Conservation (phyloP, 2,329 filamentous ascomycete species). For the Aureobasidium sp. region DNA sequence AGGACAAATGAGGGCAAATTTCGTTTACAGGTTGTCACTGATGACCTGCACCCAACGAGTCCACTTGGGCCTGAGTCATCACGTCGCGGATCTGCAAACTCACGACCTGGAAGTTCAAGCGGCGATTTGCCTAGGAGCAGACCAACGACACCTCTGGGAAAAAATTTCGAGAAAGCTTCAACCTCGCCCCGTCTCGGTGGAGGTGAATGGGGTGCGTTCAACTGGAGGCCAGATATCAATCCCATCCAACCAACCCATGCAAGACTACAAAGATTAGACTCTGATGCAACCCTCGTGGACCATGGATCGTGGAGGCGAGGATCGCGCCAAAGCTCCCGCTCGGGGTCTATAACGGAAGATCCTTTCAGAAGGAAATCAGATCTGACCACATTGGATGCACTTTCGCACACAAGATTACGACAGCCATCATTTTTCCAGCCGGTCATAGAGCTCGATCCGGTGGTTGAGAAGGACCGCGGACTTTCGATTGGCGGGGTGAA, state of each 20-base stretch:
- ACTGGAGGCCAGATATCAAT: neutral
- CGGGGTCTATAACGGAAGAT: neutral
- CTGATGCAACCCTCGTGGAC: constrained; percentile 10
- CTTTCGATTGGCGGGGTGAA: constrained; percentile 10
- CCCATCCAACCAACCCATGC: neutral
- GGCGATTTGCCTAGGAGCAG: neutral
- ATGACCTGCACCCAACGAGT: neutral
- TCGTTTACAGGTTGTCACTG: neutral
- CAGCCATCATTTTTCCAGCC: constrained; percentile 3
- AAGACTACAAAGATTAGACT: neutral
- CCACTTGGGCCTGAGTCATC: neutral
- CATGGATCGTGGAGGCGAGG: constrained; percentile 5
- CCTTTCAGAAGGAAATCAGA: constrained; percentile 6
- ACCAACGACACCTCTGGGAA: neutral
- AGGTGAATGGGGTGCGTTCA: constrained; percentile 4
- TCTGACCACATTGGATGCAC: neutral
- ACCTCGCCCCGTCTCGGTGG: neutral
- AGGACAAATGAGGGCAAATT: constrained; percentile 9
- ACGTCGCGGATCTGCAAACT: neutral
- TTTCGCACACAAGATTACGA: neutral
- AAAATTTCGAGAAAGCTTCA: neutral
- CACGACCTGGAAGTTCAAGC: neutral
- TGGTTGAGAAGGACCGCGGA: neutral
- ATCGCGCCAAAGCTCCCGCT: constrained; percentile 1
- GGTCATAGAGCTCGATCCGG: neutral